Conservation (phyloP, 345 rosid species). For the Laguncularia racemosa region DNA sequence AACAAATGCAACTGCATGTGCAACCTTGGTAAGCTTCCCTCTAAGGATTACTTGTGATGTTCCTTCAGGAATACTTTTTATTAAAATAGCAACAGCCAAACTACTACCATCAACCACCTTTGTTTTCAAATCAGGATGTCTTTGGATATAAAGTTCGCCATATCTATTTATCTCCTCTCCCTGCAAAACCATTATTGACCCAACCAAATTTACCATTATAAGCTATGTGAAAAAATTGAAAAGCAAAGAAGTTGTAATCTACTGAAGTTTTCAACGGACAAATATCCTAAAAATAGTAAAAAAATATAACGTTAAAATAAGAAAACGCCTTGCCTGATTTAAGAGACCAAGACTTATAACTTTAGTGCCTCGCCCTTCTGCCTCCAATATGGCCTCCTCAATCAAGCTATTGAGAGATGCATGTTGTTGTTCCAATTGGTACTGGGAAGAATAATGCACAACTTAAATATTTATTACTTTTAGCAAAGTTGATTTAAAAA, state of each 20-base stretch:
- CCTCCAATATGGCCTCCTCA: slow-evolving; percentile 8
- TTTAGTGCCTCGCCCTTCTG: slow-evolving; percentile 3
- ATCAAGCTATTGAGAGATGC: slow-evolving; percentile 4
- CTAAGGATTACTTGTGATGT: slow-evolving; percentile 10
- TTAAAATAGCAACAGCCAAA: slow-evolving; percentile 6
- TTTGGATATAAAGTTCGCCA: slow-evolving; percentile 5
- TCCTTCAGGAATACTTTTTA: slow-evolving; percentile 12
- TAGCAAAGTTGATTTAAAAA: neutral
- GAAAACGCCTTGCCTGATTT: slow-evolving; percentile 1
- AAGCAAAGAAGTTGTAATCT: no score
- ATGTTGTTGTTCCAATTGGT: neutral
- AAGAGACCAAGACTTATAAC: slow-evolving; percentile 7
- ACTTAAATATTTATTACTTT: neutral
- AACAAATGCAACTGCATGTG: slow-evolving; percentile 7
- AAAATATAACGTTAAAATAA: no score
- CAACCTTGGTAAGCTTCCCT: slow-evolving; percentile 12
- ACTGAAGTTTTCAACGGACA: no score
- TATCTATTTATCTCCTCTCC: slow-evolving; percentile 10
- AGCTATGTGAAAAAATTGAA: no score
- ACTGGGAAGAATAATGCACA: neutral
- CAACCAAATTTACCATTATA: no score
- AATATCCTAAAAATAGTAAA: no score
- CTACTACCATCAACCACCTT: slow-evolving; percentile 18
- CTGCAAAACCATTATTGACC: neutral
- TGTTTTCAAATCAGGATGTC: slow-evolving; percentile 3